These are phyloP conservation scores for Paxillus ammoniavirescens DNA, from an alignment of 768 basidiomycete genomes.

Conservation along the genomic window DNA sequence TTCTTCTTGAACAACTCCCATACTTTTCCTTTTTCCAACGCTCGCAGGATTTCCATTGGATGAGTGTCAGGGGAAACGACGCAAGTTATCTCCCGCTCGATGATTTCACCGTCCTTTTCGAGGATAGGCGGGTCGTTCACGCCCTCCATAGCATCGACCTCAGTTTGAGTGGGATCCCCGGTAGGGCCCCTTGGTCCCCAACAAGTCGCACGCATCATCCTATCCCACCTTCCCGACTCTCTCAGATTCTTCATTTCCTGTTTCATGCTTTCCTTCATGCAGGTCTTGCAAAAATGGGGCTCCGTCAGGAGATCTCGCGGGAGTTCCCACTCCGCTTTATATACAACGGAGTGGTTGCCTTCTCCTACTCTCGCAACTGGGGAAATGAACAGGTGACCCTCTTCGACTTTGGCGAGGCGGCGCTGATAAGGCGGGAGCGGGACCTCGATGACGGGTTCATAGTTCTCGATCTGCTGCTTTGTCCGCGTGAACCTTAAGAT, in stretches of 20 bases:
- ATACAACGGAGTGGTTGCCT: constrained; percentile 55
- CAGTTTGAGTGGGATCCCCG: background rate
- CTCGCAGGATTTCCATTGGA: background rate
- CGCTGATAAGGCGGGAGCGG: constrained; percentile 27
- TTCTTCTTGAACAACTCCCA: constrained; percentile 1
- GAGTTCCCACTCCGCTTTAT: constrained; percentile 50
- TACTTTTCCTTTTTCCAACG: background rate
- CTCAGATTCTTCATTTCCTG: constrained; percentile 23
- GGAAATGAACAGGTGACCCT: constrained; percentile 51
- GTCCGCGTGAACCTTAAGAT: constrained; percentile 17
- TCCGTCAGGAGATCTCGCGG: constrained; percentile 40
- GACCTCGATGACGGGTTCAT: constrained; percentile 29
- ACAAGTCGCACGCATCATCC: constrained; percentile 9
- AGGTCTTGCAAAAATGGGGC: constrained; percentile 36
- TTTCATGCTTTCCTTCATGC: constrained; percentile 33
- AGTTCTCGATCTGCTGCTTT: constrained; percentile 20
- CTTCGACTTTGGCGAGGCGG: constrained; percentile 23
- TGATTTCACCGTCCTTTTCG: constrained; percentile 8
- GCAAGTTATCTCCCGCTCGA: constrained; percentile 19
- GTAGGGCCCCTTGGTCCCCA: constrained; percentile 12
- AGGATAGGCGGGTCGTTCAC: background rate
- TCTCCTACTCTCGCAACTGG: constrained; percentile 35
- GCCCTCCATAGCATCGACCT: background rate
- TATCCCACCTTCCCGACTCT: constrained; percentile 19
- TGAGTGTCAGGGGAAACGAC: background rate